Evolutionary conservation across 169 alveolate genomes (phyloP), one percentile per base, ranked within the genome.

Genomic region (Theileria luwenshuni): DNA sequence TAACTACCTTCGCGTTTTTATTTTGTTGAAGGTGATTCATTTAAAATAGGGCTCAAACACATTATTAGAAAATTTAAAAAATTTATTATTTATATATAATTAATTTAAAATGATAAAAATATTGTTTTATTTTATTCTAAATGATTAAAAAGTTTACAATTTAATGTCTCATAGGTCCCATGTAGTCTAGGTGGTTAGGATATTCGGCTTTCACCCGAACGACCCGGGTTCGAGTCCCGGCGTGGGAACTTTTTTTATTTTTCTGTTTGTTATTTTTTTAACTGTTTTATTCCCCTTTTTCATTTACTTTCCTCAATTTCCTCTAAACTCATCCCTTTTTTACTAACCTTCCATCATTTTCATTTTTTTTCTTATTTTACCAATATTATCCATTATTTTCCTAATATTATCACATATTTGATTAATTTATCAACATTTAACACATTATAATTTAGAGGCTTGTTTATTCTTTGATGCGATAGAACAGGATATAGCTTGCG

Each of bases 151-250:
- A 62, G 6, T 15, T 35, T 62, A 30, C 41, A 62, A 62, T 62
- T 45, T 7, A 56, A n/a, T 19, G 17, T 0, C 7, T 23, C 0
- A 17, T 7, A 33, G 91, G 76, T 89, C 94, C 94, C 94, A 90
- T 90, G 96, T 96, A 95, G 99, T 96, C 98, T 95, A 96, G 98
- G 94, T 90, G 99, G 99, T 94, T 96, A 96, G 98, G 98, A 96
- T 96, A 96, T 93, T 92, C 96, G 99, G 99, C 98, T 95, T 94
- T 96, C 99, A 96, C 99, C 99, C 99, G 96, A 93, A 94, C 96
- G 99, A 95, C 99, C 99, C 98, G 99, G 98, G 99, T 96, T 96
- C 99, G 98, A 96, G 97, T 96, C 99, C 99, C 98, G 98, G 99
- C 94, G 94, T 92, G 95, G 98, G 97, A 94, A 80, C 6, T 12